phyloP scores from a whole-genome alignment of 352 stramenopile species.

The Aphanomyces invadans region DNA sequence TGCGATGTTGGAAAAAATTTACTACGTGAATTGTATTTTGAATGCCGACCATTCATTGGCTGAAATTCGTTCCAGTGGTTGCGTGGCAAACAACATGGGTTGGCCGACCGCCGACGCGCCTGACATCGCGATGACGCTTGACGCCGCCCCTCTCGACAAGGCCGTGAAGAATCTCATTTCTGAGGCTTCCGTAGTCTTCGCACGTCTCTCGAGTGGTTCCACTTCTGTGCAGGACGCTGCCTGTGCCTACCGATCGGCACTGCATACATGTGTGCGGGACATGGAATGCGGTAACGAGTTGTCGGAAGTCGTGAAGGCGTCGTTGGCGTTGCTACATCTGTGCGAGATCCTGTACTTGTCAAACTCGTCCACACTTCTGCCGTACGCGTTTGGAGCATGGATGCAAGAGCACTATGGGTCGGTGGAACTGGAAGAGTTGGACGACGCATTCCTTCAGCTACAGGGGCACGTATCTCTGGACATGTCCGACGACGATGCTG shows the following conservation, averaged over 20 bases:
- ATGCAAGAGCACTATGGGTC: constrained; percentile 69
- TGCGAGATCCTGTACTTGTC: constrained; percentile 64
- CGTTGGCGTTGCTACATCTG: constrained; percentile 67
- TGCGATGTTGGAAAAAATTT: no score
- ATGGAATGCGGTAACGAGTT: constrained; percentile 36
- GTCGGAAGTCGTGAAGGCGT: constrained; percentile 64
- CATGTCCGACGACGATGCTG: constrained; percentile 35
- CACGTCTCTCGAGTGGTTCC: not conserved
- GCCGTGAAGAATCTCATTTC: constrained; percentile 5
- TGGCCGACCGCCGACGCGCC: not conserved
- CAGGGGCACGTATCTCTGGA: constrained; percentile 26
- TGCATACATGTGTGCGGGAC: constrained; percentile 7
- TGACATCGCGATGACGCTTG: not conserved
- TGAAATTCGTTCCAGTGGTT: constrained; percentile 1
- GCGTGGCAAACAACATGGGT: not conserved
- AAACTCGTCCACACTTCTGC: constrained; percentile 30
- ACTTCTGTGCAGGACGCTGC: not conserved
- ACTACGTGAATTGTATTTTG: no score
- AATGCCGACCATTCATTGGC: not conserved
- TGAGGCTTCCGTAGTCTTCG: not conserved
- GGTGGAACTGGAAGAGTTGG: constrained; percentile 43
- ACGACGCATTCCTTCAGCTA: constrained; percentile 39
- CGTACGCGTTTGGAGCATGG: constrained; percentile 65
- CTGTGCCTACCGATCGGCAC: not conserved
- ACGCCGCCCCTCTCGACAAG: not conserved